Base-by-base conservation (phyloP, 2,329 filamentous ascomycete genomes). In the Boeremia lycopersici region DNA sequence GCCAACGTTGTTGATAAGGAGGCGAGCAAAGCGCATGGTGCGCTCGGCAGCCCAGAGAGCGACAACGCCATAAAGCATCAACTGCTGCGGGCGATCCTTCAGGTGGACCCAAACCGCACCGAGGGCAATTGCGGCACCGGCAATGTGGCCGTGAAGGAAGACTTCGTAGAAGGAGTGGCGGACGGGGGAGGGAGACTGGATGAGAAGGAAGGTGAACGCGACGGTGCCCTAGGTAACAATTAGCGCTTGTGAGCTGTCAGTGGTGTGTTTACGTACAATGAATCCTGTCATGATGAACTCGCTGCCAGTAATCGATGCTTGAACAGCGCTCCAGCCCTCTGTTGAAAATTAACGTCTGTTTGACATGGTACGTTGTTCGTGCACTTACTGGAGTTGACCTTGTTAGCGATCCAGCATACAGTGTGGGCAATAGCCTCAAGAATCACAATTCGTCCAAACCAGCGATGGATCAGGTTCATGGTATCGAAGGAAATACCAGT, bases 131-230 rank as follows among this genome's bases (percentile, higher is more conserved):
- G 84, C 80, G 30, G 86, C 89, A 23, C 86, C 80, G 4, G 80
- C 66, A 53, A 91, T 89, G 75, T 93, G 89, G 30, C 89, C 69
- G 52, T 89, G 78, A 73, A 92, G 85, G 81, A 93, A 93, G 2
- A 82, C 84, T 74, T 93, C 89, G 73, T 93, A 93, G 69, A 89
- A 91, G 13, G 89, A 89, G 70, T 93, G 89, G 52, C 90, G 84
- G 26, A 91, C 76, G 46, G 88, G 81, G 41, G 88, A 90, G 39
- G 84, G 82, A 0, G 89, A 89, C 64, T 91, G 89, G 50, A 92
- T 76, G 35, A 84, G 74, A 47, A 93, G 82, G 58, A 81, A 81
- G 12, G 86, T 74, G 55, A 91, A 85, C 0, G 86, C 84, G 57
- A 79, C 75, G 7, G 82, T 84, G 38, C 79, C 83, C 84, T 86